A percentile compares a stretch with the other conserved stretches of the same genome.
phyloP scores from a whole-genome alignment of 2,329 filamentous ascomycete genomes.

The Aspergillus amoenus region DNA sequence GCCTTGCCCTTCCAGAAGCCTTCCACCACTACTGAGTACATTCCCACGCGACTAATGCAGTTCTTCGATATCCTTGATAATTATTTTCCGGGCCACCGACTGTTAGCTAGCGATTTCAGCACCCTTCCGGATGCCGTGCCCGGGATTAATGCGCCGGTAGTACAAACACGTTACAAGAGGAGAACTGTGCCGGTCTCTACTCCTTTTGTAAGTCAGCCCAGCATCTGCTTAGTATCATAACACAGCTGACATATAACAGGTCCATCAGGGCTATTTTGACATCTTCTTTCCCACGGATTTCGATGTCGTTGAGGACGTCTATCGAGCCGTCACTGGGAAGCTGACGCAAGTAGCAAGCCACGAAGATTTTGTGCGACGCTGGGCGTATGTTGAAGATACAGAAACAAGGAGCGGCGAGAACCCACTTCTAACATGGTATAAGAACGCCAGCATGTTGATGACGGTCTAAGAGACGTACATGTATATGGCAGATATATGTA shows the following conservation, averaged over 20 bases:
- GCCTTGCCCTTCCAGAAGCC: constrained; percentile 71
- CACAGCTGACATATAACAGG: constrained; percentile 50
- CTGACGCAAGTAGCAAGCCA: constrained; percentile 82
- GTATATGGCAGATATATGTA: background rate
- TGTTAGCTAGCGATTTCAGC: constrained; percentile 90
- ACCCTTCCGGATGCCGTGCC: constrained; percentile 76
- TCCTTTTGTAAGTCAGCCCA: constrained; percentile 68
- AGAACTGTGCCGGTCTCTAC: constrained; percentile 87
- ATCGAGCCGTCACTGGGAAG: constrained; percentile 89
- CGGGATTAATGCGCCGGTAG: constrained; percentile 89
- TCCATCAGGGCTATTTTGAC: constrained; percentile 98
- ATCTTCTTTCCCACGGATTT: constrained; percentile 99
- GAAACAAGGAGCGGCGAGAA: constrained; percentile 89
- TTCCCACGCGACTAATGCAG: constrained; percentile 91
- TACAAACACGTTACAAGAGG: constrained; percentile 89
- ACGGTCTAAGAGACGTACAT: constrained; percentile 59
- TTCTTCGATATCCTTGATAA: constrained; percentile 90
- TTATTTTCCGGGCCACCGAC: constrained; percentile 85
- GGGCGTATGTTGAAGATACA: constrained; percentile 89
- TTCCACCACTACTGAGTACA: constrained; percentile 82
- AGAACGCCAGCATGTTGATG: constrained; percentile 89
- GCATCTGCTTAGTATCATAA: background rate
- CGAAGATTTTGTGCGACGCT: constrained; percentile 84
- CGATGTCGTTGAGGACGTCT: constrained; percentile 83
- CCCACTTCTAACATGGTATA: constrained; percentile 87